Base-by-base conservation (phyloP, 768 basidiomycete genomes). In the Suillus placidus region DNA sequence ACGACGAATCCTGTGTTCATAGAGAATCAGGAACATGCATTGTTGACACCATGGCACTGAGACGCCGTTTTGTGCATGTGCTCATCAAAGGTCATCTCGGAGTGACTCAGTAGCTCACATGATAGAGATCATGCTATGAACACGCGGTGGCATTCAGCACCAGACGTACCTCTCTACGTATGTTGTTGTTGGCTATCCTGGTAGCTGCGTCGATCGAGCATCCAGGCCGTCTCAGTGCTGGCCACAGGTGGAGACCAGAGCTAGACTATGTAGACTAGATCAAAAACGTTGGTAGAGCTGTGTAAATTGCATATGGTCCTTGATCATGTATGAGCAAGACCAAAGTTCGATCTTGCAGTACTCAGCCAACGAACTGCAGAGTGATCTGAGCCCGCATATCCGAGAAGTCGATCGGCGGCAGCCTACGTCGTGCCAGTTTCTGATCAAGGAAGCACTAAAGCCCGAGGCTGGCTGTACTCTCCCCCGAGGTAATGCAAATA, bases 281-380 rank as follows among this genome's bases (percentile, higher is more conserved):
- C 38, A 58, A 38, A 38, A 58, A 58, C 57, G 57, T 40, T 58
- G 57, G 16, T 40, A 30, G 54, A 55, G 38, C 57, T 40, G 57
- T 43, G 40, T 60, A 12, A n/a, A 60, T 40, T 16, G 37, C 16
- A 16, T 58, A 30, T 12, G 18, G 38, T 38, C 40, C 26, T 30
- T 60, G 58, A 32, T 43, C 58, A 32, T 32, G 58, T 30, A 42
- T 43, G 40, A 60, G 40, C 58, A 14, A 42, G 26, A 42, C 30
- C 12, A 42, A 60, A 30, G 18, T 18, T 18, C 10, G 6, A 26
- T 37, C 23, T 58, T 14, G 23, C 57, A 38, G 18, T n/a, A n/a
- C n/a, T n/a, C n/a, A 38, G 56, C 13, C 35, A 56, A n/a, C 6
- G 37, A 26, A 16, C 18, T 32, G 18, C 54, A 35, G 34, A 55